Evolutionary conservation across 2,329 filamentous ascomycete genomes (phyloP).

Genomic region (Bretziella fagacearum): DNA sequence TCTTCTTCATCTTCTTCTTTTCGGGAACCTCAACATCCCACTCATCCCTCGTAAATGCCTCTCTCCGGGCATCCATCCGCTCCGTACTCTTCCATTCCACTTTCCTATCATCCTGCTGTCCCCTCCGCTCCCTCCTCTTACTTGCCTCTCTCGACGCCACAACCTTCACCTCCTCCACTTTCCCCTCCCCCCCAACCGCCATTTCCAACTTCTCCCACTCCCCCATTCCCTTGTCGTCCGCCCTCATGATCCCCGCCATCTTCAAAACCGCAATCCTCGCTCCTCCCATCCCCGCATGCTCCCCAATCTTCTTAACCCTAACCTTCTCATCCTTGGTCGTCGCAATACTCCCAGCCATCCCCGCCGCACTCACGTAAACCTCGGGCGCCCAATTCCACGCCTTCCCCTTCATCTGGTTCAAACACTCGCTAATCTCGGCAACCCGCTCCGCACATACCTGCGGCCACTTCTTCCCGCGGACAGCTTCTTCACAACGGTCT

Average conservation of each 20-base stretch:
- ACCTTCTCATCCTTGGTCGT: slow-evolving; percentile 14
- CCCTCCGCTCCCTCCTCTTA: neutral
- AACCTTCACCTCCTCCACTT: slow-evolving; percentile 16
- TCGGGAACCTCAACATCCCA: neutral
- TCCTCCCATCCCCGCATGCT: slow-evolving; percentile 24
- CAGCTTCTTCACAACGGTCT: slow-evolving; percentile 27
- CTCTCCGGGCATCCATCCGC: neutral
- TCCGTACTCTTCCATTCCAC: neutral
- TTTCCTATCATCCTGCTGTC: neutral
- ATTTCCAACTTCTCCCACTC: slow-evolving; percentile 16
- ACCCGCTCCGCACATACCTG: slow-evolving; percentile 19
- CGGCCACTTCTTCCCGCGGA: slow-evolving; percentile 17
- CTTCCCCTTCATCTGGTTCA: slow-evolving; percentile 17
- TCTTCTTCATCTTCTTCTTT: slow-evolving; percentile 15
- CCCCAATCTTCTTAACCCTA: slow-evolving; percentile 16
- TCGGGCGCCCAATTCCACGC: slow-evolving; percentile 20
- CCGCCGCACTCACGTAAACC: slow-evolving; percentile 24
- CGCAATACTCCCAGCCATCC: slow-evolving; percentile 21
- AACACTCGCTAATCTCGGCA: slow-evolving; percentile 18
- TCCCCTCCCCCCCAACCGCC: slow-evolving; percentile 20
- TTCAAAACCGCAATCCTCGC: slow-evolving; percentile 25
- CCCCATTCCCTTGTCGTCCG: neutral
- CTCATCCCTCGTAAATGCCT: neutral
- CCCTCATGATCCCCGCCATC: slow-evolving; percentile 23
- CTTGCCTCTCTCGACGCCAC: neutral